Evolutionary conservation across 169 alveolate genomes (phyloP), one percentile per base, ranked within the genome.

Genomic region (Cryptosporidium sp.): DNA sequence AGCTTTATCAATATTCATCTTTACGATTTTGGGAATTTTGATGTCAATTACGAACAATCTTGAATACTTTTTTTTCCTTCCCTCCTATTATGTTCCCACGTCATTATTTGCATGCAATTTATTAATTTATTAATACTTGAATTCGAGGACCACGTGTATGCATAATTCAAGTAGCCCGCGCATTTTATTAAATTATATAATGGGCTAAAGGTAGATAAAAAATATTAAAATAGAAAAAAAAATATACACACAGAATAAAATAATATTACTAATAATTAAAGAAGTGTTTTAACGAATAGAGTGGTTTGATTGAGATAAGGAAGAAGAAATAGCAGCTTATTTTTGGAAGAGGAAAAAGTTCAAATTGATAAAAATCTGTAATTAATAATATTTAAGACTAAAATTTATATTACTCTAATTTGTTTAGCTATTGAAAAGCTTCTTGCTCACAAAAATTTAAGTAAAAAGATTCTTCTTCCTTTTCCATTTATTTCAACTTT

Each of bases 121-220:
- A 14, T 16, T 48, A 3, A 48, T 48, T 48, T 48, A 14, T 14
- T 48, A 10, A 48, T 48, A 48, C 21, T 55, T 55, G 16, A 21
- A 55, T 55, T 26, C 67, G 67, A 55, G 67, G 67, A 55, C 67
- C 35, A 55, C n/a, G 37, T 55, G 67, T 55, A 26, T 55, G 67
- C 67, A 55, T 26, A 8, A 23, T 21, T 26, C 37, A 55, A 55
- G 14, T 48, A 55, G 67, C 67, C 67, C 67, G 67, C 67, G 37
- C 37, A 55, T 6, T 23, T n/a, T 41, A 8, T 55, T 10, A 23
- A 23, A 16, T 14, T 48, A 14, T 45, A 12, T 48, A 6, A 41
- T 41, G 21, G 3, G 21, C 55, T 14, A 14, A 48, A 37, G 43
- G 8, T 2, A 50, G 59, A 50, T 16, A 10, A 50, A 18, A 14